Conservation (phyloP, 1,284 basidiomycete species). For the Puccinia horiana region DNA sequence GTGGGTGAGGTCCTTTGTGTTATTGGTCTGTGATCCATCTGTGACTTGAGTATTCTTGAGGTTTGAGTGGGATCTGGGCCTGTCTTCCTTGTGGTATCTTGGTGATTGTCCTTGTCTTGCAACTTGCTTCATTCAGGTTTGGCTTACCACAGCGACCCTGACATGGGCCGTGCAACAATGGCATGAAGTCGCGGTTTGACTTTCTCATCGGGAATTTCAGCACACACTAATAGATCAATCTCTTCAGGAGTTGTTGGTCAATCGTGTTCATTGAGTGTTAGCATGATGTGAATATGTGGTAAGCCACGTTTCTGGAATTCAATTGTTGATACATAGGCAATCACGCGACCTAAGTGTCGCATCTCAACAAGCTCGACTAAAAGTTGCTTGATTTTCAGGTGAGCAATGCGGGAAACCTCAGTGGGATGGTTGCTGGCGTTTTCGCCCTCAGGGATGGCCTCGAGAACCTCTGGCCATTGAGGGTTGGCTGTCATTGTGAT, state of each 20-base stretch:
- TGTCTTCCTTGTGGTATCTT: too few relatives aligned
- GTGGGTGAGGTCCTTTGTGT: too few relatives aligned
- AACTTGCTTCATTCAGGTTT: too few relatives aligned
- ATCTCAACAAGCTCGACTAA: conserved; percentile 49
- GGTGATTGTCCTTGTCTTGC: too few relatives aligned
- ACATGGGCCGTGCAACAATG: conserved; percentile 62
- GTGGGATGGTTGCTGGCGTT: conserved; percentile 62
- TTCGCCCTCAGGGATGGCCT: conserved; percentile 61
- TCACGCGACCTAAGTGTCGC: conserved; percentile 57
- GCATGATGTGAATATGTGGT: conserved; percentile 62
- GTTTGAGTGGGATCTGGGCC: too few relatives aligned
- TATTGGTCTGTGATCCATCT: too few relatives aligned
- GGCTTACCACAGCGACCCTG: too few relatives aligned
- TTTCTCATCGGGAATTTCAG: conserved; percentile 61
- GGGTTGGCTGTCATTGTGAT: conserved; percentile 61
- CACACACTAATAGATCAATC: conserved; percentile 61
- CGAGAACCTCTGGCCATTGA: conserved; percentile 60
- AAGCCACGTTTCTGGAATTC: conserved; percentile 65
- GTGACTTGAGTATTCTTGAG: too few relatives aligned
- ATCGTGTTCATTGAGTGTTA: neutral
- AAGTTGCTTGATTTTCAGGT: conserved; percentile 60
- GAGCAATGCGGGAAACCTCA: conserved; percentile 62
- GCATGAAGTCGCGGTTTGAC: conserved; percentile 60
- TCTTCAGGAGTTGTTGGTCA: conserved; percentile 54
- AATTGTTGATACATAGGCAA: conserved; percentile 61